These are phyloP conservation scores for Trichopus zeylanicus DNA, from an alignment of 116 monocot genomes.

Conservation along the genomic window DNA sequence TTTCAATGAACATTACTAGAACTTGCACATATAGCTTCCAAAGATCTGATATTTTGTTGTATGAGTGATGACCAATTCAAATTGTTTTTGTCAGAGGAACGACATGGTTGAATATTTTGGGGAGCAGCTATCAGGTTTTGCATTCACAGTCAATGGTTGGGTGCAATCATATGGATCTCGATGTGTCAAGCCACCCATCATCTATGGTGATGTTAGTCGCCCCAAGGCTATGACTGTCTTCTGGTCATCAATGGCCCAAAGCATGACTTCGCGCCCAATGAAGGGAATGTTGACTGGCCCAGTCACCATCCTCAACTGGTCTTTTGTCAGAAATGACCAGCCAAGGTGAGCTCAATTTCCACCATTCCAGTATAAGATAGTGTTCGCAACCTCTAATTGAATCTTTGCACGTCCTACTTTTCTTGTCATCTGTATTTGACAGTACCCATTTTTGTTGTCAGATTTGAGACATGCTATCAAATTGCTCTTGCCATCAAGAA, in stretches of 20 bases:
- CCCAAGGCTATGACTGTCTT: conserved; percentile 36
- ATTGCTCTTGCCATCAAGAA: conserved; percentile 53
- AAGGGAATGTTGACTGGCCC: conserved; percentile 44
- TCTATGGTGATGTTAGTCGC: conserved; percentile 40
- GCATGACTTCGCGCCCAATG: conserved; percentile 37
- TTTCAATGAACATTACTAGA: too few species aligned
- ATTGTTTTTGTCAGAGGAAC: conserved; percentile 29
- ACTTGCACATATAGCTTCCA: too few species aligned
- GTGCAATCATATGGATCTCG: conserved; percentile 46
- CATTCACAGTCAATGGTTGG: conserved; percentile 39
- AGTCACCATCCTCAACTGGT: conserved; percentile 49
- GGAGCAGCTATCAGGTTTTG: conserved; percentile 31
- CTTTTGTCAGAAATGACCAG: conserved; percentile 33
- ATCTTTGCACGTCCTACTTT: not conserved
- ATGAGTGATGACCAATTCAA: too few species aligned
- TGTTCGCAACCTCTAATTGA: not conserved
- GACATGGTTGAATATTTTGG: conserved; percentile 62
- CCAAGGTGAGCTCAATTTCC: conserved; percentile 13
- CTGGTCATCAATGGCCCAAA: conserved; percentile 38
- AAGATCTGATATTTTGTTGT: too few species aligned
- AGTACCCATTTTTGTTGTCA: not conserved
- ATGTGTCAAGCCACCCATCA: conserved; percentile 35
- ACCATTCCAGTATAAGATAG: not conserved
- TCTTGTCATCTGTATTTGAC: not conserved
- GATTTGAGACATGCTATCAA: conserved; percentile 44